Evolutionary conservation across 352 stramenopile genomes (phyloP).

Genomic region (Phytopythium vexans): DNA sequence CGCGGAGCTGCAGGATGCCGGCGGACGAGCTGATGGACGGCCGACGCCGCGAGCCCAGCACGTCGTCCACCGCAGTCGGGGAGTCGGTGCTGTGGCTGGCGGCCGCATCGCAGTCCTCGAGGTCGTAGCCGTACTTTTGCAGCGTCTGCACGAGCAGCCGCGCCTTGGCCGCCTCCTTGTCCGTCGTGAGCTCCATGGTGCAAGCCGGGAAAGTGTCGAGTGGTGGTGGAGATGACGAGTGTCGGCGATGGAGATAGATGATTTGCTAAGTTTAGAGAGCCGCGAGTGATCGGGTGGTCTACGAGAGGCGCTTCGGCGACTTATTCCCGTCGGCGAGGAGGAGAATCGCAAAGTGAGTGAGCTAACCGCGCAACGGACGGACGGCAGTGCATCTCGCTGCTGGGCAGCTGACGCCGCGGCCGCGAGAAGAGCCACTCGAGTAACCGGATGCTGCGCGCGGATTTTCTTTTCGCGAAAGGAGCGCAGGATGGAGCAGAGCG

Average conservation of each 20-base stretch:
- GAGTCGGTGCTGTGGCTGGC: slow-evolving; percentile 15
- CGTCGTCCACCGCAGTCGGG: slow-evolving; percentile 9
- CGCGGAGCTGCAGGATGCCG: slow-evolving; percentile 72
- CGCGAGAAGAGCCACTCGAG: neutral
- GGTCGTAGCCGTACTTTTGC: slow-evolving; percentile 84
- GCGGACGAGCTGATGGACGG: slow-evolving; percentile 33
- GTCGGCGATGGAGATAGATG: too few species aligned
- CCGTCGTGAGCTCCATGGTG: slow-evolving; percentile 19
- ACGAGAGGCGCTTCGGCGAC: too few species aligned
- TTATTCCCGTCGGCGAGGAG: too few species aligned
- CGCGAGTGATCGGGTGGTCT: too few species aligned
- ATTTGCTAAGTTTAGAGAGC: too few species aligned
- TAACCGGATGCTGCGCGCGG: neutral
- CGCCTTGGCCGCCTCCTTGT: slow-evolving; percentile 52
- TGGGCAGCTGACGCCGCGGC: neutral
- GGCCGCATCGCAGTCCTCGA: slow-evolving; percentile 30
- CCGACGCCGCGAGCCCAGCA: slow-evolving; percentile 1
- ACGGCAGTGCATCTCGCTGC: too few species aligned
- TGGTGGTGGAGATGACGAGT: too few species aligned
- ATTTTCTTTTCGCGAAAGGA: too few species aligned
- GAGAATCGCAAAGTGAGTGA: too few species aligned
- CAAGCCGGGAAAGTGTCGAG: too few species aligned
- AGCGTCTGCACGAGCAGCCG: slow-evolving; percentile 78
- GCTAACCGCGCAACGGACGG: neutral
- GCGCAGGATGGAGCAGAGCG: too few species aligned